phyloP scores from a whole-genome alignment of 108 stramenopile species.

The Asterionellopsis glacialis region DNA sequence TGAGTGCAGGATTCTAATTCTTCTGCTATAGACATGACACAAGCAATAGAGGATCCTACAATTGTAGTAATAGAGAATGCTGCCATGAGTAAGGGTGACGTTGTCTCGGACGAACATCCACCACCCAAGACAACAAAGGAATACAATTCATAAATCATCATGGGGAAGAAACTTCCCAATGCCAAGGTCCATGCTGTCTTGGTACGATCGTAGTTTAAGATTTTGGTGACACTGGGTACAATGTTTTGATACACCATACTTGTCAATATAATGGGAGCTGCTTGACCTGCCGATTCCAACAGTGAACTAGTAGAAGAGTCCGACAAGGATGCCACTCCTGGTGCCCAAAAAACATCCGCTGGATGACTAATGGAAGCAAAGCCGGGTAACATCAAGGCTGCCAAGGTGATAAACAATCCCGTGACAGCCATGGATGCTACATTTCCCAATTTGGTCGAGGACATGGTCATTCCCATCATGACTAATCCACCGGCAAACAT shows the following conservation, averaged over 20 bases:
- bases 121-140: constrained; percentile 56
- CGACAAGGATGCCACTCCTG: constrained; percentile 14
- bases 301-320: constrained; percentile 1
- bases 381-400: constrained; percentile 49
- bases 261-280: constrained; percentile 52
- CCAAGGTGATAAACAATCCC: constrained; percentile 58
- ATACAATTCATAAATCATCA: constrained; percentile 66
- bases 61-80: constrained; percentile 51
- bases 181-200: constrained; percentile 39
- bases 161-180: constrained; percentile 55
- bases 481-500: constrained; percentile 27
- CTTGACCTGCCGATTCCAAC: constrained; percentile 12
- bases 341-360: constrained; percentile 22
- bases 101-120: constrained; percentile 29
- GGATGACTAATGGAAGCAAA: constrained; percentile 46
- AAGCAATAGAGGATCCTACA: constrained; percentile 49
- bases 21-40: constrained; percentile 51
- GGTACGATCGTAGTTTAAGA: constrained; percentile 60
- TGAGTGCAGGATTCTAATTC: constrained; percentile 32
- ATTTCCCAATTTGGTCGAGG: constrained; percentile 30
- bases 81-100: constrained; percentile 35
- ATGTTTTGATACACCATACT: constrained; percentile 70
- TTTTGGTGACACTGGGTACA: constrained; percentile 62
- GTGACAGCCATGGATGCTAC: constrained; percentile 43
- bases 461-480: constrained; percentile 28